Base-by-base conservation (phyloP, 192 early-diverging fungal species). In the Rhizophagus clarus region DNA sequence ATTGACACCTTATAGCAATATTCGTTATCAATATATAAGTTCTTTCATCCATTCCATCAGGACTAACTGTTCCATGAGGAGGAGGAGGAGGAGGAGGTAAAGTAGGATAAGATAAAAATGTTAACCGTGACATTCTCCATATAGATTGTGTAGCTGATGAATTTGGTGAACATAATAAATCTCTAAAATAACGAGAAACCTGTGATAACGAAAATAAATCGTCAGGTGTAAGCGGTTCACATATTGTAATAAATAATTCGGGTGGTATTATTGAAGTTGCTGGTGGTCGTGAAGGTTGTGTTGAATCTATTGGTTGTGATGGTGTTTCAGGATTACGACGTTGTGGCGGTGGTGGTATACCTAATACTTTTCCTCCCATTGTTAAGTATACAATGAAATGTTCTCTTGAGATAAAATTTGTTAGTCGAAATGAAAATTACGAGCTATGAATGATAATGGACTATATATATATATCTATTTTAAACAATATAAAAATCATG, bases 181-280 rank as follows among this genome's bases (percentile, higher is more conserved):
- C 11, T n/a, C 32, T 62, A 66, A 66, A 63, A 8, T 29, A 51
- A 10, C 61, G 60, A 28, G 26, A 64, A 10, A 77, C 61, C 20
- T 66, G 60, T 1, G 61, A 66, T 15, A 77, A 51, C 4, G 49
- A 61, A 64, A 66, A 62, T 42, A 77, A 47, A 47, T 63, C 75
- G n/a, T 29, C 42, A 2, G 75, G 61, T 12, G 61, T 26, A 45
- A 77, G 61, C 24, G 62, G n/a, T 77, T 62, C 34, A 42, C 75
- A 77, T 37, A 64, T 77, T 47, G 4, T 64, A 29, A 63, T 47
- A 64, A 64, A 77, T 34, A 77, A 12, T 77, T 77, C 75, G 5
- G 75, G 75, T 20, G 75, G 61, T 22, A 77, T 62, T 56, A 47
- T 74, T 47, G 63, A 28, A n/a, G 63, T 66, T 12, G 29, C 29